phyloP scores from a whole-genome alignment of 2,329 filamentous ascomycete genomes.

The Colletotrichum falcatum region DNA sequence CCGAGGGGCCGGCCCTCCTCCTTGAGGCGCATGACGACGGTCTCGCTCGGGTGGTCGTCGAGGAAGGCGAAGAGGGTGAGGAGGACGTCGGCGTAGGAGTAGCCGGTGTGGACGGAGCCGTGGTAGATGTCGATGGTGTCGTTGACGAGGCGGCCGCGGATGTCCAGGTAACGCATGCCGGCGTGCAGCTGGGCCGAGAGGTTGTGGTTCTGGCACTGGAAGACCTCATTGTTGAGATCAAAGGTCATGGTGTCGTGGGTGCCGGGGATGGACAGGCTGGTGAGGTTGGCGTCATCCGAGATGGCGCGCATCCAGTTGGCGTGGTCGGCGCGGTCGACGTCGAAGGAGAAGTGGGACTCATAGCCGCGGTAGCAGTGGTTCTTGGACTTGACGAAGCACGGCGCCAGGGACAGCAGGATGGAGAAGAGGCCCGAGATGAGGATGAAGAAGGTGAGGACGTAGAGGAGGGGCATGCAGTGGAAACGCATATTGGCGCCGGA shows the following conservation, averaged over 20 bases:
- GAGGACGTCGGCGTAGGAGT: slow-evolving; percentile 57
- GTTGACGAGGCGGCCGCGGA: slow-evolving; percentile 58
- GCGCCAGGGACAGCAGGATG: slow-evolving; percentile 44
- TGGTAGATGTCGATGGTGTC: slow-evolving; percentile 62
- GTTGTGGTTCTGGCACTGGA: slow-evolving; percentile 62
- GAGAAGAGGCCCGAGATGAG: slow-evolving; percentile 44
- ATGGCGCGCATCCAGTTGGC: slow-evolving; percentile 58
- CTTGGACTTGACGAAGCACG: slow-evolving; percentile 44
- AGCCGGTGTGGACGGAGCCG: slow-evolving; percentile 58
- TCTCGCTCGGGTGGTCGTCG: slow-evolving; percentile 57
- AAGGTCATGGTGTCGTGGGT: slow-evolving; percentile 67
- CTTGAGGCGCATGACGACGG: slow-evolving; percentile 64
- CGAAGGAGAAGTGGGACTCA: slow-evolving; percentile 56
- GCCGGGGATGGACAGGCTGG: slow-evolving; percentile 62
- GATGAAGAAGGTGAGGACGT: slow-evolving; percentile 41
- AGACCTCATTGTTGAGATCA: slow-evolving; percentile 49
- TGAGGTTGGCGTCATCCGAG: slow-evolving; percentile 55
- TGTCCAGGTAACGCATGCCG: slow-evolving; percentile 63
- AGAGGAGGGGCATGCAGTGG: slow-evolving; percentile 40
- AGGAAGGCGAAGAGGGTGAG: slow-evolving; percentile 60
- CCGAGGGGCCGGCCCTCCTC: slow-evolving; percentile 57
- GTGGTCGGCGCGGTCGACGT: slow-evolving; percentile 50
- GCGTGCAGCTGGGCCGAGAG: slow-evolving; percentile 58
- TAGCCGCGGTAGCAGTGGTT: slow-evolving; percentile 50
- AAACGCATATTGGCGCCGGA: slow-evolving; percentile 29